Base-by-base conservation (phyloP, 352 stramenopile species). In the Pythium periplocum region DNA sequence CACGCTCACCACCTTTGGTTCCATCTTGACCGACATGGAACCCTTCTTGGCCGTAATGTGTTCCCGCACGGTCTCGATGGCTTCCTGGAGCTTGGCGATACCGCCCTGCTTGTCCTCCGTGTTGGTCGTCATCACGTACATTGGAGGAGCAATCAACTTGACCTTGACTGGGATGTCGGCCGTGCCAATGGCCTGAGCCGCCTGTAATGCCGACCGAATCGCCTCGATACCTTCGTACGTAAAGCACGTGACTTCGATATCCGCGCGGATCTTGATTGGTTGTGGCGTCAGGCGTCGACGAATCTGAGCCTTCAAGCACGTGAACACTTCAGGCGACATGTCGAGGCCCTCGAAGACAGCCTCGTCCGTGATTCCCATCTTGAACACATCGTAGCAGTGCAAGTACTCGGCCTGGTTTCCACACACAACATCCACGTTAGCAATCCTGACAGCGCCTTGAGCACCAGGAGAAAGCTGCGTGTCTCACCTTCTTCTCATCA, bases 231-330 rank as follows among this genome's bases (percentile, higher is more conserved):
- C 98, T 69, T 99, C 96, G 78, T 99, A 99, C 45, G 93, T 98
- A 72, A 99, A 99, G 83, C 97, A 99, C 38, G 95, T 99, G 48
- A 99, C 96, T 60, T 99, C 97, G 66, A 99, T 98, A 66, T 99
- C 98, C 35, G 96, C 95, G 45, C 98, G 92, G 58, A 99, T 96
- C 81, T 99, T 99, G 66, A 99, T 98, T 11, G 97, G 96, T 81
- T 99, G 96, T 33, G 97, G 96, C 51, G 97, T 98, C 53, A 99
- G 75, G 43, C 96, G 90, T 52, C 96, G 86, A 46, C 95, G 86
- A 66, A 99, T 99, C 71, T 99, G 97, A 12, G 81, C 79, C 68
- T 96, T 97, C 34, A 99, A 75, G 51, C 96, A 83, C 41, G 93
- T 78, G 36, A 93, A 69, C 45, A 96, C 83, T 59, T 89, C 86